These are phyloP conservation scores for Bipolaris gigantea DNA, from an alignment of 2,329 filamentous ascomycete genomes.

Conservation along the genomic window DNA sequence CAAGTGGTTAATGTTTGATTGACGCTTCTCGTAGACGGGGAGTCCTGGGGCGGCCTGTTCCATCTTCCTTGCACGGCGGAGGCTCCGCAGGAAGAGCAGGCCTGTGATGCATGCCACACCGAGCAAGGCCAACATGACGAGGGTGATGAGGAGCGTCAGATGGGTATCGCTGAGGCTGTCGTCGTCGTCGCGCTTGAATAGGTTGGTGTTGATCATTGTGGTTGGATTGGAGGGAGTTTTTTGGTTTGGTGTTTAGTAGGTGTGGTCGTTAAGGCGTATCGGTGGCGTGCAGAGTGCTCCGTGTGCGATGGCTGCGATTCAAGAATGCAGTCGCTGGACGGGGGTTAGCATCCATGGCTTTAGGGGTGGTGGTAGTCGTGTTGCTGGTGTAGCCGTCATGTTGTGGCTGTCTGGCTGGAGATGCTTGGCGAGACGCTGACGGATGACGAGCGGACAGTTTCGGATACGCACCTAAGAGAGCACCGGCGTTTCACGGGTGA, in stretches of 20 bases:
- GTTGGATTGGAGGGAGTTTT: slow-evolving; percentile 1
- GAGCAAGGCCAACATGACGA: slow-evolving; percentile 77
- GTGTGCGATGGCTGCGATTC: slow-evolving; percentile 25
- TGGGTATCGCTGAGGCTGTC: slow-evolving; percentile 61
- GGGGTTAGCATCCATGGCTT: slow-evolving; percentile 24
- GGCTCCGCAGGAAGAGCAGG: slow-evolving; percentile 73
- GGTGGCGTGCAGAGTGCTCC: slow-evolving; percentile 24
- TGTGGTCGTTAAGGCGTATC: slow-evolving; percentile 27
- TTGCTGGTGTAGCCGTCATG: slow-evolving; percentile 15
- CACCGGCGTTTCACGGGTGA: slow-evolving; percentile 16
- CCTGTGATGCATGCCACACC: slow-evolving; percentile 67
- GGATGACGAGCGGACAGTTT: slow-evolving; percentile 13
- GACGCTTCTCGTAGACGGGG: slow-evolving; percentile 67
- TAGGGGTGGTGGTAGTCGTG: not conserved
- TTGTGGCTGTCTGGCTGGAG: not conserved
- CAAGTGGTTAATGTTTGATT: slow-evolving; percentile 59
- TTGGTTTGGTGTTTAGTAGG: slow-evolving; percentile 4
- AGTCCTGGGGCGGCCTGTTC: slow-evolving; percentile 56
- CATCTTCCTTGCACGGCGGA: slow-evolving; percentile 53
- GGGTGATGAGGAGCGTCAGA: slow-evolving; percentile 75
- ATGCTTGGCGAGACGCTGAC: slow-evolving; percentile 25
- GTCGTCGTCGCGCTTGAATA: slow-evolving; percentile 53
- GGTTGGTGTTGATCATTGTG: slow-evolving; percentile 50
- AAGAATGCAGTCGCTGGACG: slow-evolving; percentile 30
- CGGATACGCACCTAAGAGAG: slow-evolving; percentile 34